Conservation (phyloP, 2,329 filamentous ascomycete species). For the Trichoderma koningiopsis region DNA sequence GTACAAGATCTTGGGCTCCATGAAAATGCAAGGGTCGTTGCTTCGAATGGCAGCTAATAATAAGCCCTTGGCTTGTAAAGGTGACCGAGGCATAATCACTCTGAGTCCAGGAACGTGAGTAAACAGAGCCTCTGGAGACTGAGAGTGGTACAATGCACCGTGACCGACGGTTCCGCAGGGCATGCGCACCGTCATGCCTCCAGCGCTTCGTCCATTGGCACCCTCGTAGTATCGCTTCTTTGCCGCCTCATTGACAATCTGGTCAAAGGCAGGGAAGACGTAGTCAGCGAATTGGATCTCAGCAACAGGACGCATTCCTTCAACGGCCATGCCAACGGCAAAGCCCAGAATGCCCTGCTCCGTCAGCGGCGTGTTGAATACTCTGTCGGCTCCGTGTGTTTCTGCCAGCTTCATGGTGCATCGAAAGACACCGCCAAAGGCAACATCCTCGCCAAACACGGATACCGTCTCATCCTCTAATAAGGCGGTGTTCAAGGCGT, state of each 20-base stretch:
- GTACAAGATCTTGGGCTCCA: constrained; percentile 94
- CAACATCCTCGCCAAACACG: constrained; percentile 94
- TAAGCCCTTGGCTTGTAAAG: constrained; percentile 85
- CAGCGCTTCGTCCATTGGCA: constrained; percentile 59
- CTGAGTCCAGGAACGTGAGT: constrained; percentile 83
- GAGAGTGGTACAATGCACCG: constrained; percentile 83
- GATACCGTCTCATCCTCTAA: constrained; percentile 82
- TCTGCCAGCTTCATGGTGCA: constrained; percentile 90
- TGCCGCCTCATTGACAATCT: constrained; percentile 90
- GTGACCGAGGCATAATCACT: constrained; percentile 84
- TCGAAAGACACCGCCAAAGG: constrained; percentile 94
- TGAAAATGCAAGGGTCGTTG: constrained; percentile 87
- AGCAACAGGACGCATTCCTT: constrained; percentile 89
- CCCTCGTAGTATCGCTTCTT: constrained; percentile 82
- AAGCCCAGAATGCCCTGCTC: constrained; percentile 96
- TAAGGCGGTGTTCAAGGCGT: constrained; percentile 80
- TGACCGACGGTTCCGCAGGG: constrained; percentile 88
- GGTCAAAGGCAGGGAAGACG: constrained; percentile 89
- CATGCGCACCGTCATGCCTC: constrained; percentile 86
- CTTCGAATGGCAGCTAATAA: constrained; percentile 73
- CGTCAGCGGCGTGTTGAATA: constrained; percentile 94
- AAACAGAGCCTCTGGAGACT: constrained; percentile 86
- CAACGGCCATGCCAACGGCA: constrained; percentile 83
- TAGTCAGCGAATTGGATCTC: constrained; percentile 98
- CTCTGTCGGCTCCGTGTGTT: constrained; percentile 81